Base-by-base conservation (phyloP, 1,284 basidiomycete species). In the Cystobasidium sp. region DNA sequence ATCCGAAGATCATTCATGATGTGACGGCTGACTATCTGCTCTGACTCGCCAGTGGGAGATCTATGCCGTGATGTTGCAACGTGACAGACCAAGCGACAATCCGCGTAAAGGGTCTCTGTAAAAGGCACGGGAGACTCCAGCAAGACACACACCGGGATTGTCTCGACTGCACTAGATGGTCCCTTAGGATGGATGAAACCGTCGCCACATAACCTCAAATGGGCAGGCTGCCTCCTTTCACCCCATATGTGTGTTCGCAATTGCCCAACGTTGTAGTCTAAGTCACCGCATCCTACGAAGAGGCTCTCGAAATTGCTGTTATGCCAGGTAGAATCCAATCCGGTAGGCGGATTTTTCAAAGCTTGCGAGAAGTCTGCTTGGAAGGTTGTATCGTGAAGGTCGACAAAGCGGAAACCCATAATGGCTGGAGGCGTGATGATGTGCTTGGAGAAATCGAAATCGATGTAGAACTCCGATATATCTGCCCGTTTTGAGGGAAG, bases 181-280 rank as follows among this genome's bases (percentile, higher is more conserved):
- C 24, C 53, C 6, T 37, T 31, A 1, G 31, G 31, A 31, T 31
- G 24, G 10, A 31, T 37, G 24, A 56, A 56, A 7, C 53, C 53
- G 20, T 56, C 53, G 24, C 53, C 53, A 37, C 53, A 37, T 10
- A 56, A 31, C 6, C 24, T 56, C 6, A 56, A 18, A 56, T 22
- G 8, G 6, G 53, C 24, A 12, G 14, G 53, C 24, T 31, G 22
- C 39, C 53, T 56, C 39, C 53, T 56, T 22, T 56, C 53, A 12
- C 22, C 53, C 53, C 53, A 56, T 12, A 56, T 56, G 39, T 62
- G 22, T n/a, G 59, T 46, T 6, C 14, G 59, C 22, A 22, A 20
- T n/a, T 22, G 10, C 12, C 16, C 59, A 14, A 20, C 22, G 6
- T 37, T 10, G 14, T 46, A 49, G 31, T n/a, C 22, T 6, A 20